Evolutionary conservation across 768 basidiomycete species (phyloP), one percentile per base, ranked within the genome.

Genomic region (Pisolithus orientalis): DNA sequence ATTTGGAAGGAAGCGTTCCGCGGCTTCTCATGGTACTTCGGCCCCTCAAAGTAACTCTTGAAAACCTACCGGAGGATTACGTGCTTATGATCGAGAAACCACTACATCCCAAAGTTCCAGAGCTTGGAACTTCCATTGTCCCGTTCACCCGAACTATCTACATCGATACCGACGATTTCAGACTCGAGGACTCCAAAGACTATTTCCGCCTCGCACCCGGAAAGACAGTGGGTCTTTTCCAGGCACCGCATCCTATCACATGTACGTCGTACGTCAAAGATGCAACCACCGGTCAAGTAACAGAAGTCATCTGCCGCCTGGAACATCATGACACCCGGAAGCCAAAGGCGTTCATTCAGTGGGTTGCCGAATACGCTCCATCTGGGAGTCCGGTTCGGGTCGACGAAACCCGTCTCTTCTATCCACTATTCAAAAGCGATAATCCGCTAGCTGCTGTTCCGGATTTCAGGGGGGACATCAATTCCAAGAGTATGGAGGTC

Each of bases 181-280:
- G 96, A 49, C 70, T 87, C 34, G 82, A 90, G 58, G 94, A 95
- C 63, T 90, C 91, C 24, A 85, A 85, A 56, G 94, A 98, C 65
- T 99, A 96, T 71, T 98, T 94, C 83, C 86, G 96, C 39, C 85
- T 99, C 44, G 92, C 95, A 14, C 96, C 96, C 6, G 94, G 94
- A 44, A 97, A 97, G 75, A 92, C 93, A 0, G 96, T 98, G 40
- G 96, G 96, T 14, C 74, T 99, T 27, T 95, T 97, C 78, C 88
- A 94, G 65, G 93, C 85, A 14, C 94, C 94, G 2, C 72, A 84
- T 67, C 91, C 94, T 7, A 88, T 99, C 64, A 94, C 93, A 24
- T 95, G 92, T 69, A 88, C 83, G n/a, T 90, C 89, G 5, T 90
- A 86, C 76, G 85, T 84, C 70, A 84, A 77, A 1, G 86, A 96